Evolutionary conservation across 176 grass and related monocot genomes (phyloP).

Genomic region (Thalia dealbata): DNA sequence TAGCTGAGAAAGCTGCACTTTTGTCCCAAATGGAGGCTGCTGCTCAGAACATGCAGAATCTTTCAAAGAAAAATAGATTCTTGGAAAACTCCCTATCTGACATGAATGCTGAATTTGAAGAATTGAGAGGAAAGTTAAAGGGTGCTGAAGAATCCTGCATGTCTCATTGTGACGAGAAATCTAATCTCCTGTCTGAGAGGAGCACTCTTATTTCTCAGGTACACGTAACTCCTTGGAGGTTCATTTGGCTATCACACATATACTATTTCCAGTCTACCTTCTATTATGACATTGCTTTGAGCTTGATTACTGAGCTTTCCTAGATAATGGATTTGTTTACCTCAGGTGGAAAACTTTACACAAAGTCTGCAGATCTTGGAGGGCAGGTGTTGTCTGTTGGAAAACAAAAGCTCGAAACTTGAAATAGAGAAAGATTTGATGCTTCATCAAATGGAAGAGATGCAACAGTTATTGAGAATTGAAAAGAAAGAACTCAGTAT

Average conservation of each 20-base stretch:
- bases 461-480: constrained; percentile 40
- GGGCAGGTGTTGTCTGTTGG: constrained; percentile 53
- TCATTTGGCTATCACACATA: not conserved
- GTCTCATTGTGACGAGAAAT: constrained; percentile 50
- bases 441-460: constrained; percentile 33
- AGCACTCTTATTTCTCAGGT: constrained; percentile 57
- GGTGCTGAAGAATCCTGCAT: constrained; percentile 46
- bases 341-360: constrained; percentile 68
- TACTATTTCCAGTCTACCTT: not conserved
- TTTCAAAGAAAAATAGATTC: constrained; percentile 59
- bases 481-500: constrained; percentile 42
- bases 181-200: constrained; percentile 52
- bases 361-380: constrained; percentile 51
- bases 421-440: constrained; percentile 52
- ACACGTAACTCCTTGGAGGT: constrained; percentile 5
- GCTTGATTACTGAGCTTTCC: not conserved
- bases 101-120: constrained; percentile 52
- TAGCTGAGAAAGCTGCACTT: constrained; percentile 49
- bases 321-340: constrained; percentile 3
- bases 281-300: not conserved
- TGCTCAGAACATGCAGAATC: constrained; percentile 66
- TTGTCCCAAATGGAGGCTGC: constrained; percentile 41
- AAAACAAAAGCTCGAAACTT: constrained; percentile 52
- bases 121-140: constrained; percentile 57
- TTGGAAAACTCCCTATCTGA: constrained; percentile 74